Evolutionary conservation across 192 early-diverging fungal genomes (phyloP).

Genomic region (Backusella macrospora): DNA sequence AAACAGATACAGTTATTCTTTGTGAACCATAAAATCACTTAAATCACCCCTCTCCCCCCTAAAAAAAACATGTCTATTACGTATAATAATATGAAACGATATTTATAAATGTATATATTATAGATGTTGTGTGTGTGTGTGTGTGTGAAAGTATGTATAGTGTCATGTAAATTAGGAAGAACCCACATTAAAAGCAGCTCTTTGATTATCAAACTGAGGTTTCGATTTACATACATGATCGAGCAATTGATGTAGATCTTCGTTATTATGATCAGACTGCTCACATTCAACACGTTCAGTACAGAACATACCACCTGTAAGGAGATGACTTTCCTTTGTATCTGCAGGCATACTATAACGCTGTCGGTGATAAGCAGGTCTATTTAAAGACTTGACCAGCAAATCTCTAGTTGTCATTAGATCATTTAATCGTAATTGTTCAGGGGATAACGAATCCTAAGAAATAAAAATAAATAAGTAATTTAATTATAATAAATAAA

Average conservation of each 20-base stretch:
- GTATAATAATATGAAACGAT: no score
- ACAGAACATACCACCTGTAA: constrained; percentile 45
- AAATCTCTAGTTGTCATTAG: constrained; percentile 48
- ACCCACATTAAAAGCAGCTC: constrained; percentile 27
- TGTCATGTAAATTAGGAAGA: not conserved
- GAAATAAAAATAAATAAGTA: constrained; percentile 5
- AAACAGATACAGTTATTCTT: no score
- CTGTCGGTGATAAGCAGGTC: constrained; percentile 44
- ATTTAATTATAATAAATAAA: constrained; percentile 8
- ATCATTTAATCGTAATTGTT: constrained; percentile 51
- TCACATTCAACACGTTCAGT: constrained; percentile 47
- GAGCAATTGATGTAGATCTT: constrained; percentile 27
- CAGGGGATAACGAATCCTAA: constrained; percentile 57
- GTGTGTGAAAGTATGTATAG: no score
- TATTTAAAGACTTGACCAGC: constrained; percentile 43
- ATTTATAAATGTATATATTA: no score
- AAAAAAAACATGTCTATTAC: no score
- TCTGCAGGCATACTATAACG: constrained; percentile 45
- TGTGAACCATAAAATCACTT: no score
- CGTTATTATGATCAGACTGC: constrained; percentile 48
- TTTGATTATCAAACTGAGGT: constrained; percentile 36
- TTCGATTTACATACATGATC: constrained; percentile 24
- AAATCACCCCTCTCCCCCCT: no score
- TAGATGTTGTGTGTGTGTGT: no score
- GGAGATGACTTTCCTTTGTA: constrained; percentile 47